Percentiles rank a stretch among this genome's conserved stretches.
Conservation (phyloP, 1,284 basidiomycete genomes). For the Moesziomyces globuligerus region DNA sequence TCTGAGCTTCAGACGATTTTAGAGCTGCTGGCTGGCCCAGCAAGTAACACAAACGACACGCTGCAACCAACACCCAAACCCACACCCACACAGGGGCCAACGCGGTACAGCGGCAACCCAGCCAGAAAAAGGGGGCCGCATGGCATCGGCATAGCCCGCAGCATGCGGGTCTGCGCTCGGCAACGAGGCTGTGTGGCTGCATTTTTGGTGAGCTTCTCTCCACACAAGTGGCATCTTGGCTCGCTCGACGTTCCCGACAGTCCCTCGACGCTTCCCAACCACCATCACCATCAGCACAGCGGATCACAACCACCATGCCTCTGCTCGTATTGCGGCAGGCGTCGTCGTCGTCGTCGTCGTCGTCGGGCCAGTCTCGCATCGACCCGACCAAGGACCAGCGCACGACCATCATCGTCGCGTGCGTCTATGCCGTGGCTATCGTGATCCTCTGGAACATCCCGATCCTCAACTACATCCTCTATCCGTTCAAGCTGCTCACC, state of each 20-base stretch:
- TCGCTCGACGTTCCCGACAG: no score
- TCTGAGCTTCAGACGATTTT: neutral
- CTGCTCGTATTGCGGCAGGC: neutral
- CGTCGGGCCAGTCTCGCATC: constrained; percentile 28
- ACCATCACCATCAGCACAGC: neutral
- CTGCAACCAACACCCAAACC: no score
- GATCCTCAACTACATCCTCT: constrained; percentile 62
- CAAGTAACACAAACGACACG: constrained; percentile 1
- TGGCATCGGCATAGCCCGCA: neutral
- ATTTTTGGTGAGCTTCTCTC: neutral
- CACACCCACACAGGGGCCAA: constrained; percentile 15
- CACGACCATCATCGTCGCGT: constrained; percentile 65
- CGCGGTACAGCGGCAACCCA: neutral
- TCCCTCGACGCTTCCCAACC: no score
- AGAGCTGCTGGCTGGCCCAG: constrained; percentile 5
- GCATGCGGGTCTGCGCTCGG: neutral
- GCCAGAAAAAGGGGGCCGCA: neutral
- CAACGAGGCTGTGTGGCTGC: neutral
- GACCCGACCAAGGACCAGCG: constrained; percentile 58
- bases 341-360: neutral
- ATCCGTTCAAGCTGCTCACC: constrained; percentile 67
- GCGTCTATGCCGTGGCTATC: constrained; percentile 59
- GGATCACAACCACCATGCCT: neutral
- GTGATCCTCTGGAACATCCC: constrained; percentile 62
- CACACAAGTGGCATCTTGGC: neutral